These are phyloP conservation scores for Zasmidium angulare DNA, from an alignment of 2,329 filamentous ascomycete species.

Conservation along the genomic window DNA sequence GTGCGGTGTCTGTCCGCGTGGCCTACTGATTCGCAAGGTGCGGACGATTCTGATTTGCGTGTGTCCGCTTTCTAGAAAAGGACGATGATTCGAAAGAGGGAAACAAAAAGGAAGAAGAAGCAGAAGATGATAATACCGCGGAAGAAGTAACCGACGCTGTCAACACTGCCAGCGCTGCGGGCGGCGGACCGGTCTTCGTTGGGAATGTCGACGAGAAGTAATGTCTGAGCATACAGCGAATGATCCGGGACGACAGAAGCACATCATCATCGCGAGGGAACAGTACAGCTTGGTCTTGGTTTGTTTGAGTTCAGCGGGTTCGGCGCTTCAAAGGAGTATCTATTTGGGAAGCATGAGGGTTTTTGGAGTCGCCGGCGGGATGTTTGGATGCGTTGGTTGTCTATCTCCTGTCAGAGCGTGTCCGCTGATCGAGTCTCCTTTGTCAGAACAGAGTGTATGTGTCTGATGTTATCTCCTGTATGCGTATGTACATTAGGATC, in stretches of 20 bases:
- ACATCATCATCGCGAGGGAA: background rate
- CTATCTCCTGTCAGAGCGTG: background rate
- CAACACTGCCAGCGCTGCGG: background rate
- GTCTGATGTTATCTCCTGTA: too few relatives aligned
- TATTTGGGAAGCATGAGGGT: background rate
- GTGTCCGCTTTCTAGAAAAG: background rate
- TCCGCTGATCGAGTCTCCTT: background rate
- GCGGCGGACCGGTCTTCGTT: background rate
- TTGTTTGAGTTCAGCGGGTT: background rate
- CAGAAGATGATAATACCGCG: background rate
- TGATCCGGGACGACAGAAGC: background rate
- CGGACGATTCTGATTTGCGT: background rate
- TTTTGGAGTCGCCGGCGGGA: background rate
- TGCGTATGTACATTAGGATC: background rate
- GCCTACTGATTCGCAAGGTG: too few relatives aligned
- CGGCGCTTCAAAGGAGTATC: background rate
- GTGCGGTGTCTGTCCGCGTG: too few relatives aligned
- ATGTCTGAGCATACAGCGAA: background rate
- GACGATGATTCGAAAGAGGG: background rate
- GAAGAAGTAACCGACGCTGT: background rate
- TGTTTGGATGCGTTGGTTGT: background rate
- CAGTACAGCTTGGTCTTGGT: background rate
- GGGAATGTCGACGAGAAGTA: background rate
- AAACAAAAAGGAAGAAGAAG: background rate
- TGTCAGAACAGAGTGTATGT: background rate